Conservation (phyloP, 306 rosid genomes). For the Cicer cuneatum region DNA sequence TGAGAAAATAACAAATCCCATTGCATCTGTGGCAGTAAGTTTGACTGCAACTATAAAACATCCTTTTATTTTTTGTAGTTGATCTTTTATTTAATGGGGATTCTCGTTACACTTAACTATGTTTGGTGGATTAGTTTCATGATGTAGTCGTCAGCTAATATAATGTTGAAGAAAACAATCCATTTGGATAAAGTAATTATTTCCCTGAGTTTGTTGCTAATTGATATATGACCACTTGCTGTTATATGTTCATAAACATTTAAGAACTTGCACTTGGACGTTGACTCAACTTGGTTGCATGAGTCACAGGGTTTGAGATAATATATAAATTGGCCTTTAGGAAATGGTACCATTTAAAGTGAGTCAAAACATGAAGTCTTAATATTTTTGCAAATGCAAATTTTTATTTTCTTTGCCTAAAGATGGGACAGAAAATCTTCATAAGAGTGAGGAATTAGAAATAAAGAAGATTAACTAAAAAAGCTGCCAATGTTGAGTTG, state of each 20-base stretch:
- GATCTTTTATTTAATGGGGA: not conserved
- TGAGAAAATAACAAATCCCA: conserved; percentile 80
- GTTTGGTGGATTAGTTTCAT: conserved; percentile 23
- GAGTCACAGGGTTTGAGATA: not conserved
- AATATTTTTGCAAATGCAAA: not conserved
- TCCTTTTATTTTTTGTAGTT: conserved; percentile 7
- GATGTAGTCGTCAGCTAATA: conserved; percentile 25
- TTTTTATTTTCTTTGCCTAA: not conserved
- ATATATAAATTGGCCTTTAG: conserved; percentile 3
- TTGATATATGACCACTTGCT: not conserved
- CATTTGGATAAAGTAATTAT: not conserved
- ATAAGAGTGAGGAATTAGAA: conserved; percentile 15
- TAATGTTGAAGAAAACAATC: not conserved
- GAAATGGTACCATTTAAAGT: not conserved
- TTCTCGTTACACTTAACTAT: conserved; percentile 8
- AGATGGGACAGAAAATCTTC: not conserved
- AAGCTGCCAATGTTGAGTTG: not conserved
- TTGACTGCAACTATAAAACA: conserved; percentile 23
- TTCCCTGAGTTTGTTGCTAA: conserved; percentile 5
- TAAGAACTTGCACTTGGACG: not conserved
- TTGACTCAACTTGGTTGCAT: conserved; percentile 15
- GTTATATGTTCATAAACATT: conserved; percentile 7
- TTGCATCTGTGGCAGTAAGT: conserved; percentile 94
- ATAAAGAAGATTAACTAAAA: not conserved
- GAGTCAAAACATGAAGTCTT: conserved; percentile 16